Percentiles rank a stretch among this genome's conserved stretches.
Evolutionary conservation across 176 grass and related monocot genomes (phyloP).

Genomic region (Phyllostachys edulis): DNA sequence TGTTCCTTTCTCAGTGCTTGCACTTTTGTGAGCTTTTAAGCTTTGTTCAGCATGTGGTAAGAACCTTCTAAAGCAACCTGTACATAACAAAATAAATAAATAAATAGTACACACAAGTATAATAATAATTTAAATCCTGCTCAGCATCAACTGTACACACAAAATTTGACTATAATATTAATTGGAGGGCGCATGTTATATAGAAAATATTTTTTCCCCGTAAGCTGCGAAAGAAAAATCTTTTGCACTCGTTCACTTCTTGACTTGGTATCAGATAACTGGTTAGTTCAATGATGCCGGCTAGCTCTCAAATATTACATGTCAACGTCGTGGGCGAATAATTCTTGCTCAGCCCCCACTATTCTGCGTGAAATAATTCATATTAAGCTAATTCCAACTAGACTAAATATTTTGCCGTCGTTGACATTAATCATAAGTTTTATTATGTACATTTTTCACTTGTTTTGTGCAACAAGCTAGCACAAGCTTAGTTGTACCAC

Average conservation of each 20-base stretch:
- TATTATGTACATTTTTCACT: not conserved
- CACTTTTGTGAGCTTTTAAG: not conserved
- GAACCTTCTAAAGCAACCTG: slow-evolving; percentile 37
- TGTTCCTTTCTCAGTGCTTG: not conserved
- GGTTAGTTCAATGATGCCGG: not conserved
- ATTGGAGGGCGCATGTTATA: not conserved
- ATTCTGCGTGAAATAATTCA: not conserved
- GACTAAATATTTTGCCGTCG: not conserved
- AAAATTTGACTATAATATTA: not conserved
- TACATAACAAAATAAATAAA: not conserved
- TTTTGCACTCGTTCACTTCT: not conserved
- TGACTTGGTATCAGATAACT: not conserved
- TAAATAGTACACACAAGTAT: not conserved
- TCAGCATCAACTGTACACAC: not conserved
- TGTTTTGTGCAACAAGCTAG: not conserved
- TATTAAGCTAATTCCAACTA: not conserved
- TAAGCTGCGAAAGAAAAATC: not conserved
- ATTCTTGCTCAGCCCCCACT: not conserved
- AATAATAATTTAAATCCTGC: not conserved
- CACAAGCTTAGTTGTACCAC: not conserved
- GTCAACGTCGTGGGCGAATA: not conserved
- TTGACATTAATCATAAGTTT: not conserved
- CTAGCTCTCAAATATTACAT: not conserved
- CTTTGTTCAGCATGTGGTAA: not conserved
- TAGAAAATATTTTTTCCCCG: too few species aligned